Conservation (phyloP, 2,329 filamentous ascomycete species). For the Monosporascus sp. region DNA sequence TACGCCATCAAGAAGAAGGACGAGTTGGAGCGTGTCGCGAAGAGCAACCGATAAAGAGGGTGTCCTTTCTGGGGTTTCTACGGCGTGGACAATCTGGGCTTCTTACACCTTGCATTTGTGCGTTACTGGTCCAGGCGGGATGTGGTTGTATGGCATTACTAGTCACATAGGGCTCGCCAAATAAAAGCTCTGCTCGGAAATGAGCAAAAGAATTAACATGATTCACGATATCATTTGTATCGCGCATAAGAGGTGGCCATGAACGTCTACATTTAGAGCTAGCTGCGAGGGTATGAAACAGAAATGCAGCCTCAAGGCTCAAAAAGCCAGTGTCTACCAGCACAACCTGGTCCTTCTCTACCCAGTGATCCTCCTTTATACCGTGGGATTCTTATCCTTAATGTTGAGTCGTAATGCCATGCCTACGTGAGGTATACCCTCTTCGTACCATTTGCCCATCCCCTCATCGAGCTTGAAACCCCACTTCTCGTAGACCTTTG, state of each 20-base stretch:
- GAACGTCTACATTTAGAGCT: not conserved
- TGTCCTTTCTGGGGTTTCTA: conserved; percentile 31
- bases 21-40: conserved; percentile 99
- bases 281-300: not conserved
- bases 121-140: conserved; percentile 37
- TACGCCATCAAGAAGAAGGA: conserved; percentile 99
- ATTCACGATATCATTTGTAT: not conserved
- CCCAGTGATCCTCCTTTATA: conserved; percentile 6
- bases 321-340: not conserved
- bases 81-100: conserved; percentile 35
- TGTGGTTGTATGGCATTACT: conserved; percentile 36
- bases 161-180: conserved; percentile 36
- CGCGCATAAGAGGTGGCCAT: not conserved
- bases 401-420: conserved; percentile 60
- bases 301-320: not conserved
- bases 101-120: conserved; percentile 37
- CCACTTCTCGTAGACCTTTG: conserved; percentile 60
- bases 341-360: not conserved
- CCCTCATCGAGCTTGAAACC: conserved; percentile 70
- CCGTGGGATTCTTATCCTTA: conserved; percentile 7
- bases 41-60: conserved; percentile 95
- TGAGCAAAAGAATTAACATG: conserved; percentile 31
- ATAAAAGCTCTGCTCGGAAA: conserved; percentile 31
- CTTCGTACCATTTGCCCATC: conserved; percentile 76
- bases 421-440: conserved; percentile 77